Evolutionary conservation across 2,329 filamentous ascomycete genomes (phyloP).

Genomic region (Endothia cerciana): DNA sequence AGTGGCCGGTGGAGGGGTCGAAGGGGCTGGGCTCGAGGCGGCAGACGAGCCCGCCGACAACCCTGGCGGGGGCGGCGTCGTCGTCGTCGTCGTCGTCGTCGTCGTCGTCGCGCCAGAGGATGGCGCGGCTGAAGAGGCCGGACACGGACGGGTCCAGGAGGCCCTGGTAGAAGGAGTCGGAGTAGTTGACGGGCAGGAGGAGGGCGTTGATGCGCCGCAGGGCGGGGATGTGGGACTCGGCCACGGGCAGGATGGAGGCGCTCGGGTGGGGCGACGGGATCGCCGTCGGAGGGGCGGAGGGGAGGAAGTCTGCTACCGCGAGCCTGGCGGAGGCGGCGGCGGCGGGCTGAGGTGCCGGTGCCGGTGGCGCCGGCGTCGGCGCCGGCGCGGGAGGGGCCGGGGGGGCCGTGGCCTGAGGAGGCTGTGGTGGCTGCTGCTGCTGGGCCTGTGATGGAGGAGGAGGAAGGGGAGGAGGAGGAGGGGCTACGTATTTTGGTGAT

Average conservation of each 20-base stretch:
- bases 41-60: constrained; percentile 66
- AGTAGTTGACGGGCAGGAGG: constrained; percentile 66
- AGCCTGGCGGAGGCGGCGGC: constrained; percentile 19
- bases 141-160: constrained; percentile 54
- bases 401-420: constrained; percentile 30
- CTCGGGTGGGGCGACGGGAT: constrained; percentile 47
- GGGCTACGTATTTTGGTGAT: constrained; percentile 50
- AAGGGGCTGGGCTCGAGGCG: constrained; percentile 59
- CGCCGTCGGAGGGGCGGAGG: constrained; percentile 35
- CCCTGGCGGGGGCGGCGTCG: constrained; percentile 45
- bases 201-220: constrained; percentile 68
- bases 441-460: constrained; percentile 40
- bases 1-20: constrained; percentile 31
- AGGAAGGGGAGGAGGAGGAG: no score
- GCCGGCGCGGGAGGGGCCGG: constrained; percentile 30
- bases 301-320: constrained; percentile 30
- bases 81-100: constrained; percentile 41
- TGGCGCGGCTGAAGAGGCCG: constrained; percentile 61
- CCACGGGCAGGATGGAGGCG: constrained; percentile 57
- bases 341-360: constrained; percentile 24
- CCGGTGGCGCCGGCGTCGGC: constrained; percentile 28
- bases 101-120: constrained; percentile 56
- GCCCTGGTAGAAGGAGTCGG: constrained; percentile 65
- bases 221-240: constrained; percentile 56
- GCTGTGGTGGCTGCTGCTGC: constrained; percentile 29